Evolutionary conservation across 495 filamentous ascomycete genomes (phyloP), one percentile per base, ranked within the genome.

Genomic region (Xylaria flabelliformis): DNA sequence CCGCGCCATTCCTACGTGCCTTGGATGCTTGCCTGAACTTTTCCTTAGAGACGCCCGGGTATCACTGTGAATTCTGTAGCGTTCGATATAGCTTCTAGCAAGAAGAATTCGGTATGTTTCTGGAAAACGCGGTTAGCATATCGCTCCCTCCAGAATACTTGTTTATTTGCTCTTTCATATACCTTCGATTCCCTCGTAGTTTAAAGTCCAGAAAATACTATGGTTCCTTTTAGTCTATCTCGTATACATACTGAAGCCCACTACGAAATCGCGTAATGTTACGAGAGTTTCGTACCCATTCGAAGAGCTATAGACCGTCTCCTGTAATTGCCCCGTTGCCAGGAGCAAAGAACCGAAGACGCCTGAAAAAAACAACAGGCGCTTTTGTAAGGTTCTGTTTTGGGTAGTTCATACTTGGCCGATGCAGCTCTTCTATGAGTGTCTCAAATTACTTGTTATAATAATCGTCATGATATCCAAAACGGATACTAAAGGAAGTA

Each of bases 21-120:
- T n/a, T 69, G 39, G 51, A 48, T 39, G 1, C 67, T 69, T 53
- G 53, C 68, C 68, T 64, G 44, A 41, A 53, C 42, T 70, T 44
- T 42, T 50, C 13, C 58, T 51, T 55, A 44, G 44, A 51, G 24
- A 8, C 3, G 19, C 29, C 44, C 59, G 29, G 4, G 68, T 8
- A 70, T 63, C 2, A 55, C 58, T 21, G 24, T 70, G 7, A 15
- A 15, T 21, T 51, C 44, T 12, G 29, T 42, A 19, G 68, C 44
- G 41, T 64, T 63, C n/a, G 68, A 39, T 8, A 70, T 19, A 7
- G 41, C 68, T 19, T 70, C 68, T 7, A 70, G 24, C 59, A 32
- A 21, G 34, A 13, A 24, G 48, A 70, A 64, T 5, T 44, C 42
- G 46, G 5, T 13, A 15, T 12, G n/a, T 7, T 64, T 44, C 34